A percentile compares a stretch with the other conserved stretches of the same genome.
These are phyloP conservation scores for Naganishia onofrii DNA, from an alignment of 768 basidiomycete species.

Conservation along the genomic window DNA sequence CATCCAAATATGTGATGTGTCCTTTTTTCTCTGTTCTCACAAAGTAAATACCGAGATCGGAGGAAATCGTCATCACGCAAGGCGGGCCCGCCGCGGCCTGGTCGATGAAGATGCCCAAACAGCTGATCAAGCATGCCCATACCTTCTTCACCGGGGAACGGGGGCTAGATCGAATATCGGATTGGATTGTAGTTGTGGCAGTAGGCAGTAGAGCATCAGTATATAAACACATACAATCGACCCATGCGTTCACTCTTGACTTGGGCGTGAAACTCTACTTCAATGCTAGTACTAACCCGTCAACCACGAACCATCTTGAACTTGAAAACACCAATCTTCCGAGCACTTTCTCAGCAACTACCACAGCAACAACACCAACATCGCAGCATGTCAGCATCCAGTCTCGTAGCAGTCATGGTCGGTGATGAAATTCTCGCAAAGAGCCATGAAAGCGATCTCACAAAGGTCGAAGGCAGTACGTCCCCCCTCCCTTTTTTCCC, in stretches of 20 bases:
- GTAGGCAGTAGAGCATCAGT: too few relatives aligned
- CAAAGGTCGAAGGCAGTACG: constrained; percentile 40
- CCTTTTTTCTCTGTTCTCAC: too few relatives aligned
- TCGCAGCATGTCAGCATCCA: constrained; percentile 26
- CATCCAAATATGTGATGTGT: too few relatives aligned
- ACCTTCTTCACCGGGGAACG: too few relatives aligned
- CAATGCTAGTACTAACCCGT: too few relatives aligned
- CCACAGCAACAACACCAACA: too few relatives aligned
- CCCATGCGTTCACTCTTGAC: too few relatives aligned
- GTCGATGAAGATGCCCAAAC: not conserved
- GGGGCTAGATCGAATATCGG: too few relatives aligned
- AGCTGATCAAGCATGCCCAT: constrained; percentile 2
- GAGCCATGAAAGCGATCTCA: constrained; percentile 42
- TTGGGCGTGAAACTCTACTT: too few relatives aligned
- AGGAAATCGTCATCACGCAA: not conserved
- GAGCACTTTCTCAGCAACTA: not conserved
- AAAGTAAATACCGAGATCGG: not conserved
- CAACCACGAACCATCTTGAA: not conserved
- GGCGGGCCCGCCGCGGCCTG: not conserved
- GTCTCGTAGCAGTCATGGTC: constrained; percentile 38
- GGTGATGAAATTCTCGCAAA: constrained; percentile 42
- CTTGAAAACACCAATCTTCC: too few relatives aligned
- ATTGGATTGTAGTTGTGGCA: too few relatives aligned
- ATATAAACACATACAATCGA: too few relatives aligned
- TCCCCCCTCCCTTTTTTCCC: constrained; percentile 21